phyloP scores from a whole-genome alignment of 495 filamentous ascomycete species.

The Schizothecium vesticola region DNA sequence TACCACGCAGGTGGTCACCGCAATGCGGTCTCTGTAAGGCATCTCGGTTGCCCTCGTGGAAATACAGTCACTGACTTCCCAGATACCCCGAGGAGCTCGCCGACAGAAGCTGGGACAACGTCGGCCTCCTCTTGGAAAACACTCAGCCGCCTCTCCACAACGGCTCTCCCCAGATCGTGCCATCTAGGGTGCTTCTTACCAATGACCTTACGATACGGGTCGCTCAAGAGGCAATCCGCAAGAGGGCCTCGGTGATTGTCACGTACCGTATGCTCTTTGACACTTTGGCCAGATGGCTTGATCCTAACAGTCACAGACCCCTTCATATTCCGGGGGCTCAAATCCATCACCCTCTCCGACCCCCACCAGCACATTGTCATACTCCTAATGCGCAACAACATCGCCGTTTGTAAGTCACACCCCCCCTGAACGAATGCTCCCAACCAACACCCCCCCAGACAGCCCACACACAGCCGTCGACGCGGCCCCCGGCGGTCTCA shows the following conservation, averaged over 20 bases:
- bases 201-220: conserved; percentile 87
- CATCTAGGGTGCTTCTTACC: conserved; percentile 62
- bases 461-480: conserved; percentile 93
- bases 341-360: conserved; percentile 77
- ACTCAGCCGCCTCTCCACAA: conserved; percentile 8
- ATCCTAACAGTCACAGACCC: conserved; percentile 56
- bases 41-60: background rate
- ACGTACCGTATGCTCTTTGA: conserved; percentile 65
- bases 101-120: conserved; percentile 91
- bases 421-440: background rate
- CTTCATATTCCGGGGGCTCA: conserved; percentile 89
- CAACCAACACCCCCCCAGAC: conserved; percentile 32
- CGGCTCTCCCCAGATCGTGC: background rate
- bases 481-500: conserved; percentile 77
- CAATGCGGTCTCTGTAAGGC: conserved; percentile 75
- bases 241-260: conserved; percentile 71
- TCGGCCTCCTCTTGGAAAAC: conserved; percentile 37
- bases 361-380: conserved; percentile 82
- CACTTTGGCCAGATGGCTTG: conserved; percentile 2
- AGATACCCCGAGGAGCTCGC: conserved; percentile 88
- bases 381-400: conserved; percentile 76
- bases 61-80: background rate
- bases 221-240: conserved; percentile 82
- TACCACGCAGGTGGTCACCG: conserved; percentile 69
- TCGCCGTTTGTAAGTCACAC: conserved; percentile 61